Base-by-base conservation (phyloP, 345 rosid species). In the Gossypium sturtianum region DNA sequence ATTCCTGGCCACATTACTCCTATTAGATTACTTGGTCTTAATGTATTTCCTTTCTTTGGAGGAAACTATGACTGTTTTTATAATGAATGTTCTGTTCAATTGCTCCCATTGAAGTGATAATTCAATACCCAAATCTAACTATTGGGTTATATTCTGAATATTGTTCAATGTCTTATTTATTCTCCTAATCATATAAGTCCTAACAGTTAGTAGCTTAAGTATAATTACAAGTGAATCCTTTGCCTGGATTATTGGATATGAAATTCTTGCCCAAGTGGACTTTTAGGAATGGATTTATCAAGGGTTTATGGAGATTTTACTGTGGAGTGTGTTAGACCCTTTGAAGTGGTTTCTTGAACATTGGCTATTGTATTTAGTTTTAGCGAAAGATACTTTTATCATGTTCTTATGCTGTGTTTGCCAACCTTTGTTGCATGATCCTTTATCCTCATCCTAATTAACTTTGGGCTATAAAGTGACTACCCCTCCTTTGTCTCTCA, bases 1-100 rank as follows among this genome's bases (percentile, higher is more conserved):
- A 90, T 94, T 48, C 97, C 97, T 10, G 97, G 98, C 2, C 95
- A 88, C 78, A 83, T 89, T 68, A 85, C 87, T 0, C 98, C 98
- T 47, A 62, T 91, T 74, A 84, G 86, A 9, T 73, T 94, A 19
- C 93, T 94, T 43, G 98, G 98, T 74, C 75, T 92, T 72, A 91
- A 89, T 93, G 98, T 94, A 23, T 22, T 71, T 71, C 74, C 2
- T 54, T n/a, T 47, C 51, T 53, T 17, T 10, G 22, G 43, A 19
- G 44, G 44, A n/a, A 54, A 17, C 2, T 41, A 9, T 41, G 41
- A 5, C 19, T 20, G 7, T 47, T 1, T 67, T 47, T 63, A 9
- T 65, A 23, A 12, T 69, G 43, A 69, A 49, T 68, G 51, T 51
- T 27, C 6, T 4, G 25, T 34, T 38, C 19, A 34, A 4, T 53